A percentile compares a stretch with the other conserved stretches of the same genome.
Conservation (phyloP, 441 rosid species). For the Mallotus repandus region DNA sequence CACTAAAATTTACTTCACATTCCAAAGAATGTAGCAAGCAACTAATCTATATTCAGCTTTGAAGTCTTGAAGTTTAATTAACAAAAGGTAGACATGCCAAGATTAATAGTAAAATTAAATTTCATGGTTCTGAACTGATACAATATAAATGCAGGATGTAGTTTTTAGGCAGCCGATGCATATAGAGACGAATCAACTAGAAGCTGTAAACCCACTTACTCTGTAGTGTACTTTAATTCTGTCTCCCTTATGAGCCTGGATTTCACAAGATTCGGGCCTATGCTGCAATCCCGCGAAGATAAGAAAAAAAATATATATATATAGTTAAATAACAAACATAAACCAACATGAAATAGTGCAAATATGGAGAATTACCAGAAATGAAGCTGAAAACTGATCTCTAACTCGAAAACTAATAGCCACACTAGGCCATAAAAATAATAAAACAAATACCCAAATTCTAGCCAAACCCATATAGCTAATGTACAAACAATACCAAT, state of each 20-base stretch:
- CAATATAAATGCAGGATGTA: neutral
- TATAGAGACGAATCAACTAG: neutral
- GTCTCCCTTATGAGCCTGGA: slow-evolving; percentile 92
- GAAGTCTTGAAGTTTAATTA: neutral
- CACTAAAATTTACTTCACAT: neutral
- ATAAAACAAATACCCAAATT: no score
- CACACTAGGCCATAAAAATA: neutral
- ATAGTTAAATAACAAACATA: neutral
- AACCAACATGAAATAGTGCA: neutral
- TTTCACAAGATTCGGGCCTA: slow-evolving; percentile 71
- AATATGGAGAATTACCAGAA: neutral
- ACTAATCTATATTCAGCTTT: neutral
- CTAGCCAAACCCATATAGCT: neutral
- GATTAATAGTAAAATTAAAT: neutral
- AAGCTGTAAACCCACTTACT: slow-evolving; percentile 39
- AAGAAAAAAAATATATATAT: neutral
- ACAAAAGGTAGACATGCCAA: neutral
- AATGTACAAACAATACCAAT: neutral
- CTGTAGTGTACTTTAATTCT: slow-evolving; percentile 79
- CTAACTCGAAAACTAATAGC: neutral
- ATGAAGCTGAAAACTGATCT: neutral
- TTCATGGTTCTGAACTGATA: neutral
- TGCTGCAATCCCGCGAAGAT: slow-evolving; percentile 55
- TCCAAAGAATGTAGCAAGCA: neutral
- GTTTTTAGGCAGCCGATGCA: no score